A percentile compares a stretch with the other conserved stretches of the same genome.
Conservation (phyloP, 2,329 filamentous ascomycete genomes). For the Fusarium torreyae region DNA sequence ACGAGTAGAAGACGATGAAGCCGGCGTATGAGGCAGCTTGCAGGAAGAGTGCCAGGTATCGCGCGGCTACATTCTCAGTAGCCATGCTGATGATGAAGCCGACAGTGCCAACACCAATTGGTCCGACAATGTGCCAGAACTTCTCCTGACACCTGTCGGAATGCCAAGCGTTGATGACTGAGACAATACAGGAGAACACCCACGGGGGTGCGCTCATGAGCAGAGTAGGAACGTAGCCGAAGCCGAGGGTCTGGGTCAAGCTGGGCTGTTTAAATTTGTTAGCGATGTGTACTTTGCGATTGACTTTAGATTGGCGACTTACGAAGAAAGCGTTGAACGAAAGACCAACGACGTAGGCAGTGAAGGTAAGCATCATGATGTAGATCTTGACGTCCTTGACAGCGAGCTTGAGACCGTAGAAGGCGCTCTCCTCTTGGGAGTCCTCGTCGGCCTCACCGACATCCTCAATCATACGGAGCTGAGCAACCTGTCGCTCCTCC, state of each 20-base stretch:
- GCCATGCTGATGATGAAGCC: constrained; percentile 74
- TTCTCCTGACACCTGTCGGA: constrained; percentile 70
- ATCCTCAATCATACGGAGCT: constrained; percentile 70
- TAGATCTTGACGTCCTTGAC: constrained; percentile 75
- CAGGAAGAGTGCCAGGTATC: constrained; percentile 73
- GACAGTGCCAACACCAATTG: constrained; percentile 66
- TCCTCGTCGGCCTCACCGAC: constrained; percentile 70
- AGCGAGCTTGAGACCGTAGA: constrained; percentile 71
- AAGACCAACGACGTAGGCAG: constrained; percentile 71
- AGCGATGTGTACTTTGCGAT: background rate
- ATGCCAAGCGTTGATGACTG: constrained; percentile 68
- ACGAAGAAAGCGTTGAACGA: constrained; percentile 72
- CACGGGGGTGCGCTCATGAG: constrained; percentile 72
- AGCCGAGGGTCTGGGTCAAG: constrained; percentile 68
- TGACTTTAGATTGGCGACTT: background rate
- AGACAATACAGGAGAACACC: constrained; percentile 72
- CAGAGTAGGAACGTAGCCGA: constrained; percentile 66
- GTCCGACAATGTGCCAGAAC: constrained; percentile 72
- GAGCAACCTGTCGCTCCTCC: constrained; percentile 70
- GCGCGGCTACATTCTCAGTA: constrained; percentile 68
- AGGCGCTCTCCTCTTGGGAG: constrained; percentile 63
- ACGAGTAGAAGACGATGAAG: constrained; percentile 71
- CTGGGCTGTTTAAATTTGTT: constrained; percentile 54
- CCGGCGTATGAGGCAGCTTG: constrained; percentile 71
- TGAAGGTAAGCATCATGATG: constrained; percentile 74